Percentiles rank a stretch among this genome's conserved stretches.
These are phyloP conservation scores for Tribonema minus DNA, from an alignment of 108 stramenopile genomes.

Conservation along the genomic window DNA sequence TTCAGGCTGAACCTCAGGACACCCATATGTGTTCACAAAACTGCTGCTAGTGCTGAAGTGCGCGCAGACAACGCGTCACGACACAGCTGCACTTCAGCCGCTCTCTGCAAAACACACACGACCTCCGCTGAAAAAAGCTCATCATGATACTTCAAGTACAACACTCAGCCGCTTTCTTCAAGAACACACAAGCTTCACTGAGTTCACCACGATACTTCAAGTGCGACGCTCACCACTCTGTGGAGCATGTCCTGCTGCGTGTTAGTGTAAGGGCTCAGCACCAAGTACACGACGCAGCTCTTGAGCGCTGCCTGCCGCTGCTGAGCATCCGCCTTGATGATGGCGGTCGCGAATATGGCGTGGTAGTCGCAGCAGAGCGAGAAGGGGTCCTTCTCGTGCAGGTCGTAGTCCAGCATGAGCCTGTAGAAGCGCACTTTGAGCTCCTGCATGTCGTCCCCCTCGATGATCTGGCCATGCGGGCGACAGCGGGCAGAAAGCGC, in stretches of 20 bases:
- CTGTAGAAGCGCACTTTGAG: constrained; percentile 82
- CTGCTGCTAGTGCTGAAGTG: too few relatives aligned
- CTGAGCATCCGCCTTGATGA: constrained; percentile 55
- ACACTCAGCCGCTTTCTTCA: too few relatives aligned
- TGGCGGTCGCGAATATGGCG: constrained; percentile 72
- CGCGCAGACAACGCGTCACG: too few relatives aligned
- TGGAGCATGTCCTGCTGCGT: constrained; percentile 89
- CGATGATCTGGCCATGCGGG: background rate
- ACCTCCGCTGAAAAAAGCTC: too few relatives aligned
- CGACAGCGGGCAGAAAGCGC: too few relatives aligned
- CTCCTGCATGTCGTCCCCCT: constrained; percentile 69
- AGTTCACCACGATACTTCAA: too few relatives aligned
- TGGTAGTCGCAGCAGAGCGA: constrained; percentile 76
- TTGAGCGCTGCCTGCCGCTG: constrained; percentile 74
- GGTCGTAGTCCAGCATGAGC: constrained; percentile 81
- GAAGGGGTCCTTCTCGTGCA: constrained; percentile 82
- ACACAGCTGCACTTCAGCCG: too few relatives aligned
- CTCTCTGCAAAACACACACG: too few relatives aligned
- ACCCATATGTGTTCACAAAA: too few relatives aligned
- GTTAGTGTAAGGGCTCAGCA: constrained; percentile 71
- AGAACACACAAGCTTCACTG: too few relatives aligned
- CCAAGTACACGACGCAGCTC: constrained; percentile 77
- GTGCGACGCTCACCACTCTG: constrained; percentile 59
- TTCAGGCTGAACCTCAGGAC: too few relatives aligned
- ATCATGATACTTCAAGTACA: too few relatives aligned